A percentile compares a stretch with the other conserved stretches of the same genome.
Conservation (phyloP, 768 basidiomycete species). For the Amanita pseudoporphyria region DNA sequence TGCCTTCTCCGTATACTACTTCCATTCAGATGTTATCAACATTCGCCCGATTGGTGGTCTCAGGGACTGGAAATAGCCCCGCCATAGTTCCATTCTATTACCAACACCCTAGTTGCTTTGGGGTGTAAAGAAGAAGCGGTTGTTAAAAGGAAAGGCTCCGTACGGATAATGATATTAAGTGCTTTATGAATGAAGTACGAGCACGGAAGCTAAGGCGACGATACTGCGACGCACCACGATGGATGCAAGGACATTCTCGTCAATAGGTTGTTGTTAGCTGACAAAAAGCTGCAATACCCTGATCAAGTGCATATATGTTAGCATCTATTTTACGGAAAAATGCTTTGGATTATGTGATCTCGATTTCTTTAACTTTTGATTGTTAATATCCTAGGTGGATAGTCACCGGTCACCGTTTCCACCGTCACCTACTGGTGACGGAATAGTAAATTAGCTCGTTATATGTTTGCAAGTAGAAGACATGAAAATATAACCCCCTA, state of each 20-base stretch:
- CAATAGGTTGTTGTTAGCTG: slow-evolving; percentile 52
- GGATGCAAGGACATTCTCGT: slow-evolving; percentile 51
- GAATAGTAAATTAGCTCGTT: slow-evolving; percentile 47
- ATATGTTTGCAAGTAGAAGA: background rate
- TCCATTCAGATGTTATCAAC: slow-evolving; percentile 66
- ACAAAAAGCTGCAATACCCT: slow-evolving; percentile 61
- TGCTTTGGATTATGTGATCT: slow-evolving; percentile 23
- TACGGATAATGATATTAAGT: slow-evolving; percentile 65
- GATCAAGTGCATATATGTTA: background rate
- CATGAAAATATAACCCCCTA: slow-evolving; percentile 34
- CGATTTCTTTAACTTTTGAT: slow-evolving; percentile 47
- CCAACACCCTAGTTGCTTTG: slow-evolving; percentile 44
- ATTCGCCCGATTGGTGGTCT: slow-evolving; percentile 56
- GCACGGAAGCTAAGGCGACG: background rate
- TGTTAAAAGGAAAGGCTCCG: slow-evolving; percentile 74
- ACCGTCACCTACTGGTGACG: slow-evolving; percentile 28
- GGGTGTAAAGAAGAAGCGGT: slow-evolving; percentile 61
- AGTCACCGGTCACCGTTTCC: slow-evolving; percentile 36
- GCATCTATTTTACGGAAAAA: background rate
- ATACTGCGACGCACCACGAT: slow-evolving; percentile 37
- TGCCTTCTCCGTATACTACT: slow-evolving; percentile 62
- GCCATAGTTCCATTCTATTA: slow-evolving; percentile 59
- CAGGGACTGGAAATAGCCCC: slow-evolving; percentile 76
- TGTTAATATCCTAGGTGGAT: slow-evolving; percentile 58
- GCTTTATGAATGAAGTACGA: slow-evolving; percentile 35